Evolutionary conservation across 2,329 filamentous ascomycete species (phyloP), one percentile per base, ranked within the genome.

Genomic region (Botryosphaeria dothidea): DNA sequence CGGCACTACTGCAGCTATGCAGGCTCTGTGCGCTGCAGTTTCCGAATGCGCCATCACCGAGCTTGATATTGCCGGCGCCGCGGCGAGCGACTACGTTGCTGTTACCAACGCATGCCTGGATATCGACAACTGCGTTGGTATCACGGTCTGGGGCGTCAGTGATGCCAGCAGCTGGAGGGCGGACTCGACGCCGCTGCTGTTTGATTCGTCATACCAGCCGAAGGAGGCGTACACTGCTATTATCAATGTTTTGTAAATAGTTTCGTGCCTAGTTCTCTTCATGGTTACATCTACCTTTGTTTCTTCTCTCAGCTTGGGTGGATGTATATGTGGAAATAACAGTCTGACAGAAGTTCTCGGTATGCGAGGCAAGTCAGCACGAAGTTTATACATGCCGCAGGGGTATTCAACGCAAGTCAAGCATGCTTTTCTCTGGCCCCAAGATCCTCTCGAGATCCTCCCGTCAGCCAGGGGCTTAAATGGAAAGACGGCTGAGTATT

Each of bases 21-120:
- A 82, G 70, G 77, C 79, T 0, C 81, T 89, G n/a, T 86, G 84
- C 36, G 75, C 72, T 8, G 78, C 82, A 3, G 83, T 81, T 17
- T 74, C 80, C 21, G 87, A 90, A 71, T 83, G 89, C 34, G 88
- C 88, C 5, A 81, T 90, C 56, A 91, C 88, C 1, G 88, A 90
- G 78, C 81, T 90, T 21, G 90, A 92, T 71, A 90, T 92, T 70
- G 82, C 83, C 60, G 79, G 80, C 19, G 86, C 85, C 5, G 78
- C 82, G n/a, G 69, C 82, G 4, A 75, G 75, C n/a, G 88, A 90
- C 73, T 91, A 89, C 71, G 75, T 82, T 17, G 81, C 83, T 38
- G 80, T 73, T 34, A 68, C 75, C 9, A 81, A 85, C 49, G 88
- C 84, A 4, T 91, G 89, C 69, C 73, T 89, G 38, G 77, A 82